Conservation (phyloP, 2,329 filamentous ascomycete species). For the Grosmannia huntii region DNA sequence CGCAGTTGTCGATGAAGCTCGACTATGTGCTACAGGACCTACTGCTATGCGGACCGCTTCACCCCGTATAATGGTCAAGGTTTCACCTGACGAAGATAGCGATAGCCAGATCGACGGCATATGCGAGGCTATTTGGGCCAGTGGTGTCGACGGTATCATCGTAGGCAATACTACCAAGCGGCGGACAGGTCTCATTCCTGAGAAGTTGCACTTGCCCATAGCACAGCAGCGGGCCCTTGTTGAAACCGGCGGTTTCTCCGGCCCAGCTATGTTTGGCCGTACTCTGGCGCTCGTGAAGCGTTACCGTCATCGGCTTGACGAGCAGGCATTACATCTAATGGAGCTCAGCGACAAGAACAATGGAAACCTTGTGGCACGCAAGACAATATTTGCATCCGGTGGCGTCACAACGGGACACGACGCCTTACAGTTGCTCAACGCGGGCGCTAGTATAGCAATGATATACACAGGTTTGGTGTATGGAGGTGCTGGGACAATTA, state of each 20-base stretch:
- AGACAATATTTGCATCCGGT: constrained; percentile 86
- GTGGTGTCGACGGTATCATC: constrained; percentile 87
- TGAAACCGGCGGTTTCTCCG: constrained; percentile 81
- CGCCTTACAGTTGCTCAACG: constrained; percentile 69
- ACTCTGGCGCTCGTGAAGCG: constrained; percentile 67
- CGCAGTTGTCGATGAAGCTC: constrained; percentile 69
- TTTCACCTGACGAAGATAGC: constrained; percentile 87
- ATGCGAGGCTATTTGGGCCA: constrained; percentile 68
- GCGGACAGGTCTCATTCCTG: constrained; percentile 56
- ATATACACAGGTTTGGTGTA: constrained; percentile 70
- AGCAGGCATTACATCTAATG: constrained; percentile 18
- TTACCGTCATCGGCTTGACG: constrained; percentile 60
- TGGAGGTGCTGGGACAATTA: constrained; percentile 50
- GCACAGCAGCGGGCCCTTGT: constrained; percentile 55
- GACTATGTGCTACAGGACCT: not conserved
- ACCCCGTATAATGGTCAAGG: constrained; percentile 91
- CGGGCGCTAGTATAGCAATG: constrained; percentile 83
- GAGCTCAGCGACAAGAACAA: constrained; percentile 12
- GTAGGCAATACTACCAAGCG: constrained; percentile 95
- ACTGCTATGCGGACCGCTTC: constrained; percentile 45
- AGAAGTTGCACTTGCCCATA: constrained; percentile 48
- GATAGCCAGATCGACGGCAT: constrained; percentile 78
- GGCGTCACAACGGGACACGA: constrained; percentile 84
- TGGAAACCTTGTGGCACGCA: constrained; percentile 23
- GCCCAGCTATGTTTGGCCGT: constrained; percentile 73